phyloP scores from a whole-genome alignment of 495 filamentous ascomycete species.

The Xylaria nigripes region DNA sequence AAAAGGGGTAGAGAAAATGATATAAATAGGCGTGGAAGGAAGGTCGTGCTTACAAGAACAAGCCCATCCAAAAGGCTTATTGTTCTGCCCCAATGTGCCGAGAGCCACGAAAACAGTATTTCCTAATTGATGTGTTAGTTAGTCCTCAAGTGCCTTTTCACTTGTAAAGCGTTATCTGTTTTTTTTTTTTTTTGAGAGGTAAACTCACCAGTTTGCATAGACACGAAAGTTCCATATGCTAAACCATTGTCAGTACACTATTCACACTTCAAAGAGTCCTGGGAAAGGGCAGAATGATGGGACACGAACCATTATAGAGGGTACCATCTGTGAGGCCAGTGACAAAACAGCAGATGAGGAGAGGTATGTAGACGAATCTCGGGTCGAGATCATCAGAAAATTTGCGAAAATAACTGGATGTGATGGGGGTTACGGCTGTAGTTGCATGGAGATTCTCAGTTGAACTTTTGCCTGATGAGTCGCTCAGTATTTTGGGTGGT shows the following conservation, averaged over 20 bases:
- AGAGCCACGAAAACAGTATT: constrained; percentile 25
- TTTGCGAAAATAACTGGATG: constrained; percentile 24
- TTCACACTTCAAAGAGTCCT: background rate
- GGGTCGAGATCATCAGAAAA: constrained; percentile 31
- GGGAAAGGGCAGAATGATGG: background rate
- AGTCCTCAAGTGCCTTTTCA: background rate
- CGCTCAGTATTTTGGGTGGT: background rate
- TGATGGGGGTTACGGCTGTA: constrained; percentile 2
- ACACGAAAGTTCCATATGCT: constrained; percentile 49
- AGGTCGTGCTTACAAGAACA: constrained; percentile 15
- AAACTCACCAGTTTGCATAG: constrained; percentile 46
- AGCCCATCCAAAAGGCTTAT: constrained; percentile 22
- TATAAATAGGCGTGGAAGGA: background rate
- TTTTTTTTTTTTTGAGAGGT: too few relatives aligned
- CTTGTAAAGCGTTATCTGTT: background rate
- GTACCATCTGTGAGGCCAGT: constrained; percentile 46
- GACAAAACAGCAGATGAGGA: constrained; percentile 42
- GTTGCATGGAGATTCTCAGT: background rate
- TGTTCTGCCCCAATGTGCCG: constrained; percentile 22
- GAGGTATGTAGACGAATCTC: constrained; percentile 32
- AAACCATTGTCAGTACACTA: constrained; percentile 11
- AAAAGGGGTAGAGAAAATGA: background rate
- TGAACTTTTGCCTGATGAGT: constrained; percentile 1
- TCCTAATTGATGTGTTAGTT: constrained; percentile 10
- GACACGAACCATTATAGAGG: constrained; percentile 37